A percentile compares a stretch with the other conserved stretches of the same genome.
Evolutionary conservation across 441 rosid genomes (phyloP).

Genomic region (Theobroma grandiflorum): DNA sequence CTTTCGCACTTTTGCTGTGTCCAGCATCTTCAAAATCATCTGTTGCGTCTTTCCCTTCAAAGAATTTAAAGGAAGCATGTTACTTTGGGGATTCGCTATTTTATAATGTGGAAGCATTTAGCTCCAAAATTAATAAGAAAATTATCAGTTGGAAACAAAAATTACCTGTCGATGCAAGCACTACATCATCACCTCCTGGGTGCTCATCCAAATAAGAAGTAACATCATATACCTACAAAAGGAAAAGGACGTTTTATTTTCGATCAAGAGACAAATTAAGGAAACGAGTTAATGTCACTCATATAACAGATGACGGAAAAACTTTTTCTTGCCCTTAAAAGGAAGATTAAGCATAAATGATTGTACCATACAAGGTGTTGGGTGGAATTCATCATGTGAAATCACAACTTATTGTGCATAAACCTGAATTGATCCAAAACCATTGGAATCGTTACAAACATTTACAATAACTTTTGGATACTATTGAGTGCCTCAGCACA

Average conservation of each 20-base stretch:
- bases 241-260: neutral
- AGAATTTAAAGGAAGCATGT: slow-evolving; percentile 19
- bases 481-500: neutral
- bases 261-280: neutral
- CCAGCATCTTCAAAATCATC: slow-evolving; percentile 93
- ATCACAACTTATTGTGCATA: neutral
- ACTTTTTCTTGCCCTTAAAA: neutral
- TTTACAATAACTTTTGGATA: neutral
- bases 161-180: slow-evolving; percentile 74
- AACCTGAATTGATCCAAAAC: slow-evolving; percentile 1
- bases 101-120: neutral
- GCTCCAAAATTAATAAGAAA: neutral
- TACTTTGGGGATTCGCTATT: slow-evolving; percentile 15
- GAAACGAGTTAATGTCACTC: slow-evolving; percentile 5
- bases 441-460: neutral
- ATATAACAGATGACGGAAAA: neutral
- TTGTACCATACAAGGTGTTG: slow-evolving; percentile 6
- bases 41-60: slow-evolving; percentile 76
- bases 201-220: slow-evolving; percentile 85
- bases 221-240: slow-evolving; percentile 79
- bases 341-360: neutral
- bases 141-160: slow-evolving; percentile 1
- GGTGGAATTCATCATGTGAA: neutral
- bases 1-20: slow-evolving; percentile 75
- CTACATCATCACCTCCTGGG: slow-evolving; percentile 96